Evolutionary conservation across 805 yeast genomes (phyloP).

Genomic region (Kurtzmaniella fragi): DNA sequence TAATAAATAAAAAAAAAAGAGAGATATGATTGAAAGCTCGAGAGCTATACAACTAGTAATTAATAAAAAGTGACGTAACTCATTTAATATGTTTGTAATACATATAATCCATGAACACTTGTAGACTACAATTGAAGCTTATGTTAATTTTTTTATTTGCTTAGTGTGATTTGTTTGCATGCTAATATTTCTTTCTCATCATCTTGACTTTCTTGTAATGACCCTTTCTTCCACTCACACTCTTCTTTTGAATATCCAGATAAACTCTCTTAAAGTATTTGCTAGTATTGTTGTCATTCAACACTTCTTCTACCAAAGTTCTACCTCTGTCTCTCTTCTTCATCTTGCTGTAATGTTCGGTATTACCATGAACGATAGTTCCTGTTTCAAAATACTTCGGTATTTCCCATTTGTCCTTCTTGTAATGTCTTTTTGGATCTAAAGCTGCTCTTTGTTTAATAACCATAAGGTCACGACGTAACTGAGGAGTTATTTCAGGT

Average conservation of each 20-base stretch:
- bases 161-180: neutral
- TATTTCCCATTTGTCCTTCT: slow-evolving; percentile 71
- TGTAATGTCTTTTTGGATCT: slow-evolving; percentile 94
- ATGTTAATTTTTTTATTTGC: slow-evolving; percentile 1
- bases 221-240: slow-evolving; percentile 58
- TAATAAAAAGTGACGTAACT: too few species aligned
- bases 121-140: too few species aligned
- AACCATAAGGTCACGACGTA: slow-evolving; percentile 73
- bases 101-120: too few species aligned
- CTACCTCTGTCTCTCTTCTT: slow-evolving; percentile 67
- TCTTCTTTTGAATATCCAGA: slow-evolving; percentile 65
- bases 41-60: too few species aligned
- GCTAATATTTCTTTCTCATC: slow-evolving; percentile 49
- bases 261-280: slow-evolving; percentile 84
- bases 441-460: slow-evolving; percentile 84
- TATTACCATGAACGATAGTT: slow-evolving; percentile 75
- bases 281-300: slow-evolving; percentile 65
- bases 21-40: too few species aligned
- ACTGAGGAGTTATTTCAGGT: slow-evolving; percentile 63
- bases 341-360: slow-evolving; percentile 70
- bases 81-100: too few species aligned
- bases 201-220: slow-evolving; percentile 60
- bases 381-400: slow-evolving; percentile 88
- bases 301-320: slow-evolving; percentile 76
- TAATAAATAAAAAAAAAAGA: too few species aligned